Evolutionary conservation across 108 stramenopile genomes (phyloP), one percentile per base, ranked within the genome.

Genomic region (Cyclostephanos invisitatus): DNA sequence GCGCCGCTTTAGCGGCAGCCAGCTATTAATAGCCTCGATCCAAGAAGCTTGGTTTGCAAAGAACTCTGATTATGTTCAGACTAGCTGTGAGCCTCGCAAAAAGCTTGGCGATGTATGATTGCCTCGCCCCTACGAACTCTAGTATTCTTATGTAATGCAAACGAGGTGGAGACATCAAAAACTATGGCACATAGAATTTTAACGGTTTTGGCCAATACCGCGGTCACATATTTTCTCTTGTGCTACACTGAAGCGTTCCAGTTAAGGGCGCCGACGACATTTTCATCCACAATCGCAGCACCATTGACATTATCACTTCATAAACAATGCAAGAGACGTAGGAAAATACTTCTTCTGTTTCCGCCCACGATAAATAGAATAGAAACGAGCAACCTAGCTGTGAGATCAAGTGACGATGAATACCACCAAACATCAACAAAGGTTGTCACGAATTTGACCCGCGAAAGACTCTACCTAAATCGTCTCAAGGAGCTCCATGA

Each of bases 401-500:
- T 54, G 53, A 24, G 25, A 54, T 27, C 53, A 25, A 15, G 25
- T 11, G 22, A 54, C 22, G 25, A 54, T 54, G 24, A 54, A 24
- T 27, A 54, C 53, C 22, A 25, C 53, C 53, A 54, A 54, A 54
- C 22, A 54, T 25, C 22, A 54, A 54, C 53, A 53, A 53, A 7
- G 14, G 25, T 27, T 54, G 24, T 2, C 22, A 24, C 22, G 5
- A 54, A 67, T 35, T 21, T 20, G 10, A 29, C 35, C 47, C 42
- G 29, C 27, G 70, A 65, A 29, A 58, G 71, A 51, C 24, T 71
- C 2, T 71, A 51, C 61, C 72, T 42, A 56, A 51, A 64, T 27
- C 51, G 72, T 40, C 40, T 72, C 15, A 24, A 64, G 6, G 70
- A 76, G 65, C 40, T 76, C 5, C 62, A 20, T n/a, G 64, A 55